Evolutionary conservation across 2,329 filamentous ascomycete genomes (phyloP).

Genomic region (Fusarium neocosmosporiellum): DNA sequence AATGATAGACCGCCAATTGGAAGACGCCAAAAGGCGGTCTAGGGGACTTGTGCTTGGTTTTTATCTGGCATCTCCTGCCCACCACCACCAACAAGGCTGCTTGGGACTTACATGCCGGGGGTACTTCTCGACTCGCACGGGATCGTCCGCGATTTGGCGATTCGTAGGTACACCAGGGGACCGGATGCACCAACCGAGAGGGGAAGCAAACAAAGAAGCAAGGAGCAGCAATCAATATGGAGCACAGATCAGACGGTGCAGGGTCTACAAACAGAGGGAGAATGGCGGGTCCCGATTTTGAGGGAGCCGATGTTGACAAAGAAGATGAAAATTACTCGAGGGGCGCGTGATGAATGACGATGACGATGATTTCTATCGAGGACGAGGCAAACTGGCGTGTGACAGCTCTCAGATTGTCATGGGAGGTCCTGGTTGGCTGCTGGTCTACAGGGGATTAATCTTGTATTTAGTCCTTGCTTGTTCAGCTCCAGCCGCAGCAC

Average conservation of each 20-base stretch:
- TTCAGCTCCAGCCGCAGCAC: constrained; percentile 1
- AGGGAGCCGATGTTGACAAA: neutral
- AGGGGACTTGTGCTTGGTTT: constrained; percentile 12
- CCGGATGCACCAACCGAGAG: constrained; percentile 28
- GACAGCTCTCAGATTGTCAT: constrained; percentile 12
- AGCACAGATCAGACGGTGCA: constrained; percentile 7
- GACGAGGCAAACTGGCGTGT: constrained; percentile 1
- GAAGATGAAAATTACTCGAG: neutral
- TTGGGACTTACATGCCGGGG: constrained; percentile 20
- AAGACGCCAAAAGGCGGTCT: constrained; percentile 46
- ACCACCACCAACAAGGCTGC: constrained; percentile 19
- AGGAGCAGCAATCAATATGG: constrained; percentile 3
- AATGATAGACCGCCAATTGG: constrained; percentile 49
- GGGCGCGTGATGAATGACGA: constrained; percentile 36
- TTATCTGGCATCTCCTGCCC: constrained; percentile 27
- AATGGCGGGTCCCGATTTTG: constrained; percentile 3
- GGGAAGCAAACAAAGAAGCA: constrained; percentile 13
- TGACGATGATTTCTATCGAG: constrained; percentile 21
- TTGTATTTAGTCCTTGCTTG: constrained; percentile 4
- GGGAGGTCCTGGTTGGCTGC: constrained; percentile 19
- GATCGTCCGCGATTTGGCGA: constrained; percentile 34
- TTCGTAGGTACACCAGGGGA: constrained; percentile 12
- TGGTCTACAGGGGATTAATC: constrained; percentile 8
- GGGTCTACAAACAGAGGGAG: constrained; percentile 1
- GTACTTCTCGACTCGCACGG: constrained; percentile 2